Evolutionary conservation across 2,329 filamentous ascomycete species (phyloP), one percentile per base, ranked within the genome.

Genomic region (Venturiaceae sp.): DNA sequence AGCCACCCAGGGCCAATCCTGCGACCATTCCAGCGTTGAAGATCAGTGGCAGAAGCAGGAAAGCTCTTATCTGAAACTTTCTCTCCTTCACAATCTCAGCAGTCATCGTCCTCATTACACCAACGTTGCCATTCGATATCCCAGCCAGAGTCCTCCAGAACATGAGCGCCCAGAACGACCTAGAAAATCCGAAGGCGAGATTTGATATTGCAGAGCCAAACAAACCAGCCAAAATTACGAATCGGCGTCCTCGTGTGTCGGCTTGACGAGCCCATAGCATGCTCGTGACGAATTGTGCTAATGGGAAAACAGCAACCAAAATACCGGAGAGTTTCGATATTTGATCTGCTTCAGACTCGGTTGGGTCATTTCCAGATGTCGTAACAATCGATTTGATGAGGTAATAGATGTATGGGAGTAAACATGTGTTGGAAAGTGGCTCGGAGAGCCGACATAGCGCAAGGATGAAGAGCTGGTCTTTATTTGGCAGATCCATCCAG

Each of bases 401-500:
- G 68, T 87, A 89, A 68, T 87, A 89, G 75, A 88, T 81, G 68
- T 89, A 89, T 1, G 85, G 80, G 69, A 85, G 79, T 4, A 88
- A 70, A 9, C 85, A 89, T 1, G 85, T 87, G 66, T 88, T 85
- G 0, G 85, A 83, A 28, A 90, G 74, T 1, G 87, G 86, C 67
- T 90, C 87, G 33, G 84, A 86, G 46, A 90, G 72, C 47, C 87
- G 80, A 7, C 86, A 84, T 53, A 90, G 71, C 1, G 84, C 86
- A 55, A 90, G 77, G 60, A 90, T 82, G 26, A 83, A 72, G 39
- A 90, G 76, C 69, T 90, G 87, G 34, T 79, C 75, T 69, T 86
- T 89, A 60, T 79, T 78, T 0, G 87, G 87, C 5, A 90, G 74
- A 14, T 84, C 83, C 58, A 72, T 72, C 85, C 85, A 88, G 41